Evolutionary conservation across 208 protist genomes (phyloP).

Genomic region (Leishmania turanica): DNA sequence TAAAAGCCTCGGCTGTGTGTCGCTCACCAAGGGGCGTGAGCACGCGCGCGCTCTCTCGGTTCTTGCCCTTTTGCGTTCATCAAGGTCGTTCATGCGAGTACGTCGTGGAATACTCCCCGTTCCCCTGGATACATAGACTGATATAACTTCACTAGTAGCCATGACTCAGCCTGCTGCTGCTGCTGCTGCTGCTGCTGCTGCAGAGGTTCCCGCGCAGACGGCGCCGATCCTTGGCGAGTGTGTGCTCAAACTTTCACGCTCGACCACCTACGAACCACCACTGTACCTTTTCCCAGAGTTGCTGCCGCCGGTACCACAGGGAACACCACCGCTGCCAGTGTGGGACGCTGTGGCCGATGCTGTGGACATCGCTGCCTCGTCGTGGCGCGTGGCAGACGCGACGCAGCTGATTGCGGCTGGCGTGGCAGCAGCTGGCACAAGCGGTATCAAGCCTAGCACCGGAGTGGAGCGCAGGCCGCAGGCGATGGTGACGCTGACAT

Average conservation of each 20-base stretch:
- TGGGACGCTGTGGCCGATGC: conserved; percentile 84
- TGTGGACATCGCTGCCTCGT: conserved; percentile 73
- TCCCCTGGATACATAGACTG: neutral
- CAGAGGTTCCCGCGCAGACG: neutral
- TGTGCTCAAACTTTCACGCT: conserved; percentile 50
- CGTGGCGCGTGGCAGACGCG: conserved; percentile 67
- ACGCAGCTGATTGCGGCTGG: conserved; percentile 29
- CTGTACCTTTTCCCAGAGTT: conserved; percentile 89
- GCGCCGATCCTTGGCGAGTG: conserved; percentile 65
- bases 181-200: neutral
- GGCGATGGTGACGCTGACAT: conserved; percentile 47
- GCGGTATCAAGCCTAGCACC: neutral
- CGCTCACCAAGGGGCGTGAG: neutral
- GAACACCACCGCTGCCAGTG: conserved; percentile 52
- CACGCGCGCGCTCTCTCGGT: neutral
- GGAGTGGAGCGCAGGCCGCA: conserved; percentile 13
- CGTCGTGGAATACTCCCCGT: neutral
- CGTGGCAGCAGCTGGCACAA: conserved; percentile 14
- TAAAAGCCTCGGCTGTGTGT: neutral
- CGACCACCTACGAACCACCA: conserved; percentile 82
- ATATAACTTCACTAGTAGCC: neutral
- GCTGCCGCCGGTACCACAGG: conserved; percentile 70
- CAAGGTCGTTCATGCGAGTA: neutral
- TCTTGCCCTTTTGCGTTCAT: neutral
- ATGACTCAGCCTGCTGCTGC: neutral